Evolutionary conservation across 106 monocot genomes (phyloP).

Genomic region (Dioscorea zingiberensis): DNA sequence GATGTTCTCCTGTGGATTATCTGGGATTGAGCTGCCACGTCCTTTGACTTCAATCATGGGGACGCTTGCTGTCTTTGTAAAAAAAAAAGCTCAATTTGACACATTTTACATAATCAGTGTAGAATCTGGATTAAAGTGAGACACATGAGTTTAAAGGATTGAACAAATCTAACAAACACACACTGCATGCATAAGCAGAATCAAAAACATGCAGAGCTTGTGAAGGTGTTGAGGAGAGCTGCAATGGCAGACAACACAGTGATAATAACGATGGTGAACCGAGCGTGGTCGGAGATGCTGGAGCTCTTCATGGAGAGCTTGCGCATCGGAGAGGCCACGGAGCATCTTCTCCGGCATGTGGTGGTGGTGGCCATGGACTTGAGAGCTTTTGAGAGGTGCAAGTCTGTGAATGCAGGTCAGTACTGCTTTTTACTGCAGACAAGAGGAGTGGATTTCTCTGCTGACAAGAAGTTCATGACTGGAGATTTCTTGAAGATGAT

Average conservation of each 20-base stretch:
- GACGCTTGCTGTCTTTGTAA: too few species aligned
- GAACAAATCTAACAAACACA: too few species aligned
- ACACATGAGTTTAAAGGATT: too few species aligned
- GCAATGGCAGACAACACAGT: conserved; percentile 30
- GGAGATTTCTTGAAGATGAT: conserved; percentile 27
- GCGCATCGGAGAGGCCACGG: conserved; percentile 22
- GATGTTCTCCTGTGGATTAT: too few species aligned
- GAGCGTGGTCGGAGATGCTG: conserved; percentile 25
- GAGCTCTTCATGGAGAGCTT: conserved; percentile 43
- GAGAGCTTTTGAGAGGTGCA: conserved; percentile 23
- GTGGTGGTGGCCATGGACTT: conserved; percentile 35
- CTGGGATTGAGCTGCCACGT: too few species aligned
- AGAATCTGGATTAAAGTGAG: too few species aligned
- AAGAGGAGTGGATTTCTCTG: conserved; percentile 13
- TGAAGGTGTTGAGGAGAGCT: conserved; percentile 14
- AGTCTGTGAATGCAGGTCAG: background rate
- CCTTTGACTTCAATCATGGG: too few species aligned
- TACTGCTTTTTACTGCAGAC: conserved; percentile 21
- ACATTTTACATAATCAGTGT: too few species aligned
- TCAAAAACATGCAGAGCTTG: conserved; percentile 7
- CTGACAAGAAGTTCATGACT: conserved; percentile 23
- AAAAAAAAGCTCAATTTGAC: too few species aligned
- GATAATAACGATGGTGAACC: conserved; percentile 36
- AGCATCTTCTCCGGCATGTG: conserved; percentile 26
- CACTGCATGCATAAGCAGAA: background rate